Evolutionary conservation across 768 basidiomycete species (phyloP).

Genomic region (Boletellus emodensis): DNA sequence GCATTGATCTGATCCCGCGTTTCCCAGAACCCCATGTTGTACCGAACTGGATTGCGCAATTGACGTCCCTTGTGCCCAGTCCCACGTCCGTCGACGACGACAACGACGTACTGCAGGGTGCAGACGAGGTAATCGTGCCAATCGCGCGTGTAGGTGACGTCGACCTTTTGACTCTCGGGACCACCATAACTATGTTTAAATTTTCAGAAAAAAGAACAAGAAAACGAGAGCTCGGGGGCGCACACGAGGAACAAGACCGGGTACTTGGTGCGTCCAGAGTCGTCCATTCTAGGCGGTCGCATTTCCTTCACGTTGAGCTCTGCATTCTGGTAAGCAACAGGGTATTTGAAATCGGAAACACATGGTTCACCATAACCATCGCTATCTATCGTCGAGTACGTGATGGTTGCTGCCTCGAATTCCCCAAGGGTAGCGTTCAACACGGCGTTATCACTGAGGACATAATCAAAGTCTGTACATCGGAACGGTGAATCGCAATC

Average conservation of each 20-base stretch:
- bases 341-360: slow-evolving; percentile 12
- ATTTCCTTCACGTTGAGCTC: slow-evolving; percentile 90
- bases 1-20: slow-evolving; percentile 86
- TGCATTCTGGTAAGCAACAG: slow-evolving; percentile 32
- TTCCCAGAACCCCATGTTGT: slow-evolving; percentile 86
- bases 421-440: slow-evolving; percentile 60
- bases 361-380: slow-evolving; percentile 68
- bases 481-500: background rate
- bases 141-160: slow-evolving; percentile 61
- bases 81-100: slow-evolving; percentile 88
- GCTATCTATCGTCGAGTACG: slow-evolving; percentile 66
- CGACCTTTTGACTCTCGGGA: slow-evolving; percentile 77
- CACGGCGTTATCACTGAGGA: slow-evolving; percentile 65
- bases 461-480: slow-evolving; percentile 53
- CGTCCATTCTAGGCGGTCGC: slow-evolving; percentile 89
- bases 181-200: slow-evolving; percentile 72
- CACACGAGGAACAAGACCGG: slow-evolving; percentile 90
- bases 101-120: slow-evolving; percentile 77
- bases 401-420: slow-evolving; percentile 70
- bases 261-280: slow-evolving; percentile 93
- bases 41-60: slow-evolving; percentile 83
- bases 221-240: slow-evolving; percentile 1
- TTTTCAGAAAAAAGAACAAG: slow-evolving; percentile 5
- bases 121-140: slow-evolving; percentile 89
- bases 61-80: slow-evolving; percentile 88